Conservation (phyloP, 2,329 filamentous ascomycete genomes). For the Alternaria triticimaculans region DNA sequence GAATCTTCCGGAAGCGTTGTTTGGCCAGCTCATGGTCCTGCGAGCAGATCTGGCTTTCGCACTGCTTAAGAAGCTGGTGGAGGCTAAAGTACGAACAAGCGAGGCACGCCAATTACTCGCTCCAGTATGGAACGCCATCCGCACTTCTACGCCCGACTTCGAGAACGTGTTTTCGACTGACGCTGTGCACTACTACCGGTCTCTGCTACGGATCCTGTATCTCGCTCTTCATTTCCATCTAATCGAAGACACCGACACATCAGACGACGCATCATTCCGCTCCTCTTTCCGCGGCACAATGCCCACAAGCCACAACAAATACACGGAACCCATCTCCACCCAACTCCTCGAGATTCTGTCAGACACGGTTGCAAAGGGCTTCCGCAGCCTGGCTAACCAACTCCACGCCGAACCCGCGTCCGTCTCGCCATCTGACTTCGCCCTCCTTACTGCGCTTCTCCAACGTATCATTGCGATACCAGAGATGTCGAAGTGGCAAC, state of each 20-base stretch:
- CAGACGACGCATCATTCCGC: slow-evolving; percentile 32
- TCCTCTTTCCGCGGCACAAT: slow-evolving; percentile 47
- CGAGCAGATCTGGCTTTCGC: slow-evolving; percentile 83
- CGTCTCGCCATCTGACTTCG: slow-evolving; percentile 79
- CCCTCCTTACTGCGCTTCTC: slow-evolving; percentile 84
- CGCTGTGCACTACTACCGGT: slow-evolving; percentile 77
- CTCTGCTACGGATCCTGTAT: slow-evolving; percentile 83
- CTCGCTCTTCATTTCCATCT: slow-evolving; percentile 74
- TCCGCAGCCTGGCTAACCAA: slow-evolving; percentile 79
- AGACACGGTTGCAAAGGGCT: slow-evolving; percentile 78
- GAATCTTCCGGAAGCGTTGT: slow-evolving; percentile 79
- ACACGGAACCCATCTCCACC: slow-evolving; percentile 35
- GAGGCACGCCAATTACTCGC: slow-evolving; percentile 63
- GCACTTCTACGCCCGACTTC: slow-evolving; percentile 62
- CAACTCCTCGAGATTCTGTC: slow-evolving; percentile 78
- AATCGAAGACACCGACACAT: slow-evolving; percentile 42
- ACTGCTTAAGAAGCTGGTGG: slow-evolving; percentile 79
- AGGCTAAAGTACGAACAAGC: slow-evolving; percentile 56
- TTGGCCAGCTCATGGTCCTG: slow-evolving; percentile 75
- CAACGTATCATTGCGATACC: slow-evolving; percentile 84
- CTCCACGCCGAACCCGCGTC: slow-evolving; percentile 76
- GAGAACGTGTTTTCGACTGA: slow-evolving; percentile 64
- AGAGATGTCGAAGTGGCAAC: slow-evolving; percentile 70
- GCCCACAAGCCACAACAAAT: slow-evolving; percentile 52
- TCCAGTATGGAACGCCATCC: slow-evolving; percentile 67